Conservation (phyloP, 78 protist species). For the Bigelowiella natans region DNA sequence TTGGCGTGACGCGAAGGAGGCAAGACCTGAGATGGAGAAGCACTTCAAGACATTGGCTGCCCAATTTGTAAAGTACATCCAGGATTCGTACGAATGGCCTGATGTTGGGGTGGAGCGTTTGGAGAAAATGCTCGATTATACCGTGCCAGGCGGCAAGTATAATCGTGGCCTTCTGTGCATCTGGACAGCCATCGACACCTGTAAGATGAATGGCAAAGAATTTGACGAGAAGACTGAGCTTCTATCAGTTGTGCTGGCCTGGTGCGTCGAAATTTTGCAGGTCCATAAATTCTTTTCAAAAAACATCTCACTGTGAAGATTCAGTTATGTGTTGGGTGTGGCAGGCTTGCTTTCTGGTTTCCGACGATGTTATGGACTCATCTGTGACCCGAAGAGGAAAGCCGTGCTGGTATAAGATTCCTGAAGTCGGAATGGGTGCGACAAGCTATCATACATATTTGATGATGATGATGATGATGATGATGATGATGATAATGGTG, state of each 20-base stretch:
- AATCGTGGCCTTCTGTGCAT: not conserved
- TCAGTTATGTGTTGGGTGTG: not conserved
- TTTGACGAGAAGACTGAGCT: not conserved
- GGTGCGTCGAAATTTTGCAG: conserved; percentile 7
- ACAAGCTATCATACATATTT: too few relatives aligned
- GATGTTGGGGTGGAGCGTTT: not conserved
- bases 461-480: too few relatives aligned
- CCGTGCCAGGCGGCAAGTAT: not conserved
- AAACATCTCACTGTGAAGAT: not conserved
- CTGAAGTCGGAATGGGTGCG: conserved; percentile 43
- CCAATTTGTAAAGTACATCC: not conserved
- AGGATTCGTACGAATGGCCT: not conserved
- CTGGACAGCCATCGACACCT: not conserved
- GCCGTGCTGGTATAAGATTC: conserved; percentile 77
- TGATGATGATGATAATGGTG: too few relatives aligned
- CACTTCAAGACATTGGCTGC: not conserved
- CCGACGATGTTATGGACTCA: conserved; percentile 95
- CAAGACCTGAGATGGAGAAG: not conserved
- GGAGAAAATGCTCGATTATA: not conserved
- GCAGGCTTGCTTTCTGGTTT: conserved; percentile 52
- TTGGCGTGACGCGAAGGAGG: not conserved
- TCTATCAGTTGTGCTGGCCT: not conserved
- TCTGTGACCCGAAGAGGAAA: conserved; percentile 82
- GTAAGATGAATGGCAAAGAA: not conserved
- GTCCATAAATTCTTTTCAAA: not conserved